phyloP scores from a whole-genome alignment of 2,329 filamentous ascomycete genomes.

The Capronia epimyces region DNA sequence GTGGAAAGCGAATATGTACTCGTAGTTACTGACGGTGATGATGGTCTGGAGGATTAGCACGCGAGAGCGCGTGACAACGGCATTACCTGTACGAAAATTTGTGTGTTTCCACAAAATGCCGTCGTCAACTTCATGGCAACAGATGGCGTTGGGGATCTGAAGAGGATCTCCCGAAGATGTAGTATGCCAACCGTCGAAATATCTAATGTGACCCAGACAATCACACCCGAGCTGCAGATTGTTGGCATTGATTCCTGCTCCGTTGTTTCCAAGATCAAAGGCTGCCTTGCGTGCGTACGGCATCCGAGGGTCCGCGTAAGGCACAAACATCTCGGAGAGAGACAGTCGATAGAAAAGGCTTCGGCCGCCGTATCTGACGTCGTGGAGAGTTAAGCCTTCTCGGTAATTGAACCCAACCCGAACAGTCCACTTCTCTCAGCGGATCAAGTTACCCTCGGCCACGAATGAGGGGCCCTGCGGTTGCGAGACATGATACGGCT shows the following conservation, averaged over 20 bases:
- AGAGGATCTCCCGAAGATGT: constrained; percentile 35
- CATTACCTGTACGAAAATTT: constrained; percentile 36
- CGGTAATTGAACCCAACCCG: constrained; percentile 45
- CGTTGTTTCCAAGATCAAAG: constrained; percentile 44
- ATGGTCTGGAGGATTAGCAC: constrained; percentile 38
- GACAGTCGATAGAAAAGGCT: constrained; percentile 41
- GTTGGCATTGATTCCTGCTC: constrained; percentile 42
- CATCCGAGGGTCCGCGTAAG: constrained; percentile 40
- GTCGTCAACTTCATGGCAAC: constrained; percentile 39
- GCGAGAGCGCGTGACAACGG: constrained; percentile 34
- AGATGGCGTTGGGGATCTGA: constrained; percentile 40
- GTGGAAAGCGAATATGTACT: constrained; percentile 43
- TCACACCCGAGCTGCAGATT: constrained; percentile 42
- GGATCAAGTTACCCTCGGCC: constrained; percentile 31
- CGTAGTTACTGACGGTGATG: constrained; percentile 42
- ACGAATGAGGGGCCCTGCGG: constrained; percentile 36
- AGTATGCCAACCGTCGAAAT: constrained; percentile 40
- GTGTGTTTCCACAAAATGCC: constrained; percentile 41
- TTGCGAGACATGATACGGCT: constrained; percentile 36
- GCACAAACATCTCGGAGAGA: constrained; percentile 44
- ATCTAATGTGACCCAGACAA: constrained; percentile 42
- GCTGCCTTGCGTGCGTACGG: constrained; percentile 42
- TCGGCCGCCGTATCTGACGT: constrained; percentile 38
- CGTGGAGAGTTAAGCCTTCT: constrained; percentile 41
- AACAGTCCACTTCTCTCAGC: constrained; percentile 44